Conservation (phyloP, 768 basidiomycete genomes). For the Suillus spraguei region DNA sequence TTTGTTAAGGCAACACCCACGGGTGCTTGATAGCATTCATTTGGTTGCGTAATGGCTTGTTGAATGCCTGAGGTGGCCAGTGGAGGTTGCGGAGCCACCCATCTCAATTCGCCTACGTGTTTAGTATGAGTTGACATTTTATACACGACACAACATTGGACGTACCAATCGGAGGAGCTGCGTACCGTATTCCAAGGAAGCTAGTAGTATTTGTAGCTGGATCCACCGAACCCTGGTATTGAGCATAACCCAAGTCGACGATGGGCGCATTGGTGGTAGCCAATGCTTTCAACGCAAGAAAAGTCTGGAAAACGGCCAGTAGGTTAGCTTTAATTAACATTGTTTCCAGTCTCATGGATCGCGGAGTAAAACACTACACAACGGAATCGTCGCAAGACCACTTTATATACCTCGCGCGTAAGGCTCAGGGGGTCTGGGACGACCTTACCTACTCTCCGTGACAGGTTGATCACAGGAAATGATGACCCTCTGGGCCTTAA, state of each 20-base stretch:
- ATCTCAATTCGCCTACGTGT: slow-evolving; percentile 26
- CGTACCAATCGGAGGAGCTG: slow-evolving; percentile 28
- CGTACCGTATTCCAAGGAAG: slow-evolving; percentile 32
- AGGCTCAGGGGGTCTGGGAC: background rate
- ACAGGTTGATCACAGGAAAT: slow-evolving; percentile 1
- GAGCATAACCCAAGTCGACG: slow-evolving; percentile 31
- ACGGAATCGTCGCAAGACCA: background rate
- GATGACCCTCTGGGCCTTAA: background rate
- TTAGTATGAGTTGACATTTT: background rate
- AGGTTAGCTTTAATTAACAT: slow-evolving; percentile 6
- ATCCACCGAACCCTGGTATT: slow-evolving; percentile 27
- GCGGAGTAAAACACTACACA: background rate
- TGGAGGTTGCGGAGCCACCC: slow-evolving; percentile 24
- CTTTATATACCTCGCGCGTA: background rate
- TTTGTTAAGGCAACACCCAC: slow-evolving; percentile 16
- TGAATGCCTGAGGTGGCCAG: slow-evolving; percentile 16
- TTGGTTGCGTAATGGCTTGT: slow-evolving; percentile 17
- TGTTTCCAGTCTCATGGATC: background rate
- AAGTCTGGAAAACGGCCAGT: slow-evolving; percentile 10
- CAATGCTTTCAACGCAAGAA: slow-evolving; percentile 11
- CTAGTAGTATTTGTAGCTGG: slow-evolving; percentile 20
- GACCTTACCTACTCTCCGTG: background rate
- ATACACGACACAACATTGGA: background rate
- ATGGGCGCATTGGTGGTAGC: slow-evolving; percentile 14
- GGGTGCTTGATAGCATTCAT: slow-evolving; percentile 25